Percentiles rank a stretch among this genome's conserved stretches.
These are phyloP conservation scores for Aspergillus sp. DNA, from an alignment of 2,329 filamentous ascomycete species.

Conservation along the genomic window DNA sequence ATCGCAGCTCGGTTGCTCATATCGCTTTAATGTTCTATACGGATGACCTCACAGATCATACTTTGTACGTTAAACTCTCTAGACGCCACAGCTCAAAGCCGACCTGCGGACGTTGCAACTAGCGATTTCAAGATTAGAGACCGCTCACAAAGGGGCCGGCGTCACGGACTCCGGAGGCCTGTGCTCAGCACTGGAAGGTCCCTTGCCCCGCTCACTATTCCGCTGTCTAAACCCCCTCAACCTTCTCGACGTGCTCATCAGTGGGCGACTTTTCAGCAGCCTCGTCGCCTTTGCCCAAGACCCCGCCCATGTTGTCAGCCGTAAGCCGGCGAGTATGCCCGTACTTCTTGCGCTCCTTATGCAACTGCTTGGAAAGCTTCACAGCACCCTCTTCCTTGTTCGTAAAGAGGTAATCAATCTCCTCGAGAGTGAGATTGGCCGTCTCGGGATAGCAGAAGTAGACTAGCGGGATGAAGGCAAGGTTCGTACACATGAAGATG, in stretches of 20 bases:
- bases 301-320: slow-evolving; percentile 1
- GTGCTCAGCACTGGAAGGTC: slow-evolving; percentile 3
- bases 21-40: background rate
- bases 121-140: background rate
- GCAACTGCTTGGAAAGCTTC: slow-evolving; percentile 25
- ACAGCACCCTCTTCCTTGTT: slow-evolving; percentile 23
- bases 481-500: slow-evolving; percentile 42
- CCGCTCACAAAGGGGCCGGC: background rate
- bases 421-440: slow-evolving; percentile 47
- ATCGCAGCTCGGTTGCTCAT: background rate
- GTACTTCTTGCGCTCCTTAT: slow-evolving; percentile 22
- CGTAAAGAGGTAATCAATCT: slow-evolving; percentile 49
- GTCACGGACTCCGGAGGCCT: background rate
- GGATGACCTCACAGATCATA: background rate
- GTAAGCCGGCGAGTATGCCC: slow-evolving; percentile 14
- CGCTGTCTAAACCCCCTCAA: slow-evolving; percentile 6
- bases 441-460: slow-evolving; percentile 54
- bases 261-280: slow-evolving; percentile 11
- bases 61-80: background rate
- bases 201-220: background rate
- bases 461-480: slow-evolving; percentile 41
- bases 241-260: slow-evolving; percentile 25
- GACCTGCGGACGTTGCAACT: background rate
- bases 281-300: slow-evolving; percentile 8
- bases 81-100: background rate